Percentiles rank a stretch among this genome's conserved stretches.
These are phyloP conservation scores for Galerina marginata DNA, from an alignment of 768 basidiomycete genomes.

Conservation along the genomic window DNA sequence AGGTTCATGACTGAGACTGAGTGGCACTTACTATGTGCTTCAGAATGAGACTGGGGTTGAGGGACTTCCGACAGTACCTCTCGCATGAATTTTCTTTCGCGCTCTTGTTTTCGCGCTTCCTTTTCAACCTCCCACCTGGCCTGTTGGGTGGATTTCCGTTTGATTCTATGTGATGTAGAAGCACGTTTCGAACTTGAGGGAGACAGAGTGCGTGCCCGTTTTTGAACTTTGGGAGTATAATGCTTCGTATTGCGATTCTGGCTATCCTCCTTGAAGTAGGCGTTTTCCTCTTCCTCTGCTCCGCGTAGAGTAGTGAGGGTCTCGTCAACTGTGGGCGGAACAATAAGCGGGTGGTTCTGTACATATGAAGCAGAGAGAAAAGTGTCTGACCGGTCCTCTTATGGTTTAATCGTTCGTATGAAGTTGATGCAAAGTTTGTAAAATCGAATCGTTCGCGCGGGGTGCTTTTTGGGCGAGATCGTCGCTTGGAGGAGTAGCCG, in stretches of 20 bases:
- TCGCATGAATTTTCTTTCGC: slow-evolving; percentile 45
- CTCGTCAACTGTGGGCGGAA: slow-evolving; percentile 32
- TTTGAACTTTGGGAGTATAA: slow-evolving; percentile 41
- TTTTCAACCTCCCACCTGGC: slow-evolving; percentile 44
- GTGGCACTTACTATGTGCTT: slow-evolving; percentile 15
- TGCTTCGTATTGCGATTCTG: slow-evolving; percentile 34
- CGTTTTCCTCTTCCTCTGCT: slow-evolving; percentile 37
- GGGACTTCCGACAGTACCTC: slow-evolving; percentile 45
- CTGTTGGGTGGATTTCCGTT: slow-evolving; percentile 48
- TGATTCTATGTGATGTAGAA: slow-evolving; percentile 39
- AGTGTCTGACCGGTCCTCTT: slow-evolving; percentile 56
- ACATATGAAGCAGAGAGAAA: not conserved
- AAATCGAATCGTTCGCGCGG: slow-evolving; percentile 7
- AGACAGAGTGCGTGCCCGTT: slow-evolving; percentile 58
- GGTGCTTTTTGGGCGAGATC: slow-evolving; percentile 2
- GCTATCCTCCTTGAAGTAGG: slow-evolving; percentile 36
- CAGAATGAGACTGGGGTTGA: slow-evolving; percentile 19
- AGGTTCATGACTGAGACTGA: not conserved
- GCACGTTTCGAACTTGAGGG: slow-evolving; percentile 45
- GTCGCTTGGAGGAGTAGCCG: slow-evolving; percentile 4
- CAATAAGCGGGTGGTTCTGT: not conserved
- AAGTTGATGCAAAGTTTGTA: not conserved
- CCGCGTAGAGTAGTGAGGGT: slow-evolving; percentile 41
- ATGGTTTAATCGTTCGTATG: not conserved
- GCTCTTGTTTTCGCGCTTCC: slow-evolving; percentile 40